A percentile compares a stretch with the other conserved stretches of the same genome.
Evolutionary conservation across 345 rosid genomes (phyloP).

Genomic region (Acer negundo): DNA sequence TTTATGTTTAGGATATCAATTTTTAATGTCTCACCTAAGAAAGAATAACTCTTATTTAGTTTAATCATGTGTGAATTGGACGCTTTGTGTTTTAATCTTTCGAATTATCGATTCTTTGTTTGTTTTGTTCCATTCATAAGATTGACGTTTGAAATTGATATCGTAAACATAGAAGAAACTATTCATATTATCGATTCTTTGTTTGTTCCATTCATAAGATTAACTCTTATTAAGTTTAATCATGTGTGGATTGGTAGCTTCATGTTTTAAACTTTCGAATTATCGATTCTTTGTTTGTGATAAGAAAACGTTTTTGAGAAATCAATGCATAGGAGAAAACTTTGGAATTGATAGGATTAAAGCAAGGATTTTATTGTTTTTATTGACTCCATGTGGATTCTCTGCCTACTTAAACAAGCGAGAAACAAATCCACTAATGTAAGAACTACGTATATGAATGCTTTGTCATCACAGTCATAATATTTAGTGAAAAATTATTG

Average conservation of each 20-base stretch:
- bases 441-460: background rate
- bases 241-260: no score
- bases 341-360: background rate
- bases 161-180: no score
- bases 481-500: background rate
- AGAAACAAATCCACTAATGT: background rate
- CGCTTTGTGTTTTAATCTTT: no score
- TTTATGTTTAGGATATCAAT: background rate
- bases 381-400: background rate
- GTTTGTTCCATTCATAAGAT: no score
- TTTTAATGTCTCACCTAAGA: background rate
- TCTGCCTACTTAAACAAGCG: background rate
- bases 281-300: background rate
- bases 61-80: no score
- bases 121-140: background rate
- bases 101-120: no score
- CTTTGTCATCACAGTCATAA: background rate
- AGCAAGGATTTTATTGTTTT: background rate
- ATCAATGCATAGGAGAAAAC: background rate
- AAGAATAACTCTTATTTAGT: no score
- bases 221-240: no score
- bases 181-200: no score
- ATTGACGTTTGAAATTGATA: background rate
- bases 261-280: no score
- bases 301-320: no score